phyloP scores from a whole-genome alignment of 768 basidiomycete genomes.

The Guyanaporus albipodus region DNA sequence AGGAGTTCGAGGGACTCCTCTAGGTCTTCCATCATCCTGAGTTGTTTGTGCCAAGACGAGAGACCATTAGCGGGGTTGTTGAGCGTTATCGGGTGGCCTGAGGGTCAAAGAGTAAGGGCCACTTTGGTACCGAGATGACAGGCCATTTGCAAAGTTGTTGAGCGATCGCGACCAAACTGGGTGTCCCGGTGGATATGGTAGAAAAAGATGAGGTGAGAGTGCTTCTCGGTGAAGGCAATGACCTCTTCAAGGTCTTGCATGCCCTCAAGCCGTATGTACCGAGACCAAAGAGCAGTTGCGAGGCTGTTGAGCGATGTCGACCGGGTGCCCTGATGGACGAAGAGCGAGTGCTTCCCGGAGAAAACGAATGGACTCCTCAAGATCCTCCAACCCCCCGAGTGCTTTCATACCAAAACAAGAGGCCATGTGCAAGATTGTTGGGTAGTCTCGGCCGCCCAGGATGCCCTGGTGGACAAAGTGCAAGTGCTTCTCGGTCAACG shows the following conservation, averaged over 20 bases:
- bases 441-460: background rate
- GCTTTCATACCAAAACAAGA: background rate
- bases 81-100: background rate
- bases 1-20: background rate
- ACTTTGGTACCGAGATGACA: background rate
- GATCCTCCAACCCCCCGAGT: background rate
- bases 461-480: background rate
- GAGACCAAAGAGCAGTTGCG: no score
- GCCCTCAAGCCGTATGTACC: no score
- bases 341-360: background rate
- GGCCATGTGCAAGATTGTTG: background rate
- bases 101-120: no score
- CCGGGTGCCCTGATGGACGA: no score
- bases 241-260: no score
- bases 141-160: background rate
- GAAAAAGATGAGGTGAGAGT: no score
- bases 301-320: no score
- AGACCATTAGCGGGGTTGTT: background rate
- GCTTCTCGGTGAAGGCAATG: no score
- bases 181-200: background rate
- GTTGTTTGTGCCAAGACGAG: background rate
- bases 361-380: background rate
- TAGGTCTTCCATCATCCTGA: background rate
- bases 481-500: background rate
- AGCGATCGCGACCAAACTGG: background rate